Evolutionary conservation across 1,139 yeast genomes (phyloP).

Genomic region (Kluyveromyces sp.): DNA sequence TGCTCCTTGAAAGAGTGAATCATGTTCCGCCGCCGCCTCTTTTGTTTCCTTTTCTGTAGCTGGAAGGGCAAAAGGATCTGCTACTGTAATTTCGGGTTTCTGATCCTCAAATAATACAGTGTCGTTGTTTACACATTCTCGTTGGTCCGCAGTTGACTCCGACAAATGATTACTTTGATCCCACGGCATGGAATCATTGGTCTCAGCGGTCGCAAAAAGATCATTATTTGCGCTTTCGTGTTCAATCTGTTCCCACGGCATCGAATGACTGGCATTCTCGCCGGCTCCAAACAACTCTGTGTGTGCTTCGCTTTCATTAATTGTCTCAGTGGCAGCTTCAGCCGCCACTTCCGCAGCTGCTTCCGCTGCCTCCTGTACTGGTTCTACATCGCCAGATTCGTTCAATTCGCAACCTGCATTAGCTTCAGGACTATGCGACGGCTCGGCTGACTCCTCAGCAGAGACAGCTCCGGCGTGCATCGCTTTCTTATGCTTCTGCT

Average conservation of each 20-base stretch:
- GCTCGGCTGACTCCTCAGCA: constrained; percentile 8
- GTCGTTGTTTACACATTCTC: neutral
- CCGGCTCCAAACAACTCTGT: neutral
- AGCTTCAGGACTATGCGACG: neutral
- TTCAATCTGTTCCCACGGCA: neutral
- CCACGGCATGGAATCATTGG: neutral
- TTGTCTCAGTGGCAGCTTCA: too few relatives aligned
- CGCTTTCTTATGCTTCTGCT: constrained; percentile 28
- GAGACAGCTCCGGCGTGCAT: neutral
- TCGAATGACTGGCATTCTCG: neutral
- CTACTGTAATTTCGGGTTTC: neutral
- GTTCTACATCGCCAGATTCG: too few relatives aligned
- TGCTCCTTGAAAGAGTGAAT: neutral
- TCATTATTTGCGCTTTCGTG: neutral
- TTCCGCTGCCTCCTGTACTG: too few relatives aligned
- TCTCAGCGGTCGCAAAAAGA: neutral
- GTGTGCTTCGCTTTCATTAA: neutral
- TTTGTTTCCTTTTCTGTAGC: neutral
- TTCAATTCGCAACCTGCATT: neutral
- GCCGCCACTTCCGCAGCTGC: too few relatives aligned
- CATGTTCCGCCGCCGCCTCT: neutral
- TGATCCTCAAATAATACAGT: neutral
- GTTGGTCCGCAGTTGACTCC: neutral
- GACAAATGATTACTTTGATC: neutral
- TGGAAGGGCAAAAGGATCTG: neutral